Base-by-base conservation (phyloP, 768 basidiomycete species). In the Termitomyces sp. region DNA sequence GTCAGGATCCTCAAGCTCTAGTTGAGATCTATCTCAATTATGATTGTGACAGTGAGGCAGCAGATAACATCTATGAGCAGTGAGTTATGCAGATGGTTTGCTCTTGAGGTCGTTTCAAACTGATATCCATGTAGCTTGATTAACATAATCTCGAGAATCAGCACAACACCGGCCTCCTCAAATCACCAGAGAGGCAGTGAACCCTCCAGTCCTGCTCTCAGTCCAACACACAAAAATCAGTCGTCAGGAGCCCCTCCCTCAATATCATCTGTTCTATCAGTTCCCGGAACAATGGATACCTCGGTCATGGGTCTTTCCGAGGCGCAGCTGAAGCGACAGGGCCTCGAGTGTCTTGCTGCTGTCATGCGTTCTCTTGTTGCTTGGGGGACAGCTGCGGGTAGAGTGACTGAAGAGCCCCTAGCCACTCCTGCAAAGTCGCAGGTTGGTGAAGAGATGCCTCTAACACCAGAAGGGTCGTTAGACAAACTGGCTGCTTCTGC, bases 21-120 rank as follows among this genome's bases (percentile, higher is more conserved):
- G 97, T 99, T 31, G 97, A 99, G 71, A 86, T 98, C 56, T 99
- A 98, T 74, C 86, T 99, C 69, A 99, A 99, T 71, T 99, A 99
- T 68, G 97, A 99, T 68, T 99, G 97, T 69, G 97, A 99, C 67
- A 84, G 93, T 58, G 89, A 93, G 58, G 93, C 96, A 4, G 82
- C 83, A 10, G 96, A 97, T 66, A 98, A 99, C 73, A 95, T 98
- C 57, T 99, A 98, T 71, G 97, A 99, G 66, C 91, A 92, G 86
- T 92, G 66, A 66, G 87, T 73, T 25, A n/a, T 44, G 35, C 46
- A 37, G 40, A 6, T 42, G 35, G 25, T 38, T 21, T 34, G 44
- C n/a, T 4, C 17, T 51, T 54, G 42, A 29, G 46, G n/a, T n/a
- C 49, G 12, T 53, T 16, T 47, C 34, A 48, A 40, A 59, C 42